Percentiles rank a stretch among this genome's conserved stretches.
Conservation (phyloP, 495 filamentous ascomycete species). For the Xeromyces bisporus region DNA sequence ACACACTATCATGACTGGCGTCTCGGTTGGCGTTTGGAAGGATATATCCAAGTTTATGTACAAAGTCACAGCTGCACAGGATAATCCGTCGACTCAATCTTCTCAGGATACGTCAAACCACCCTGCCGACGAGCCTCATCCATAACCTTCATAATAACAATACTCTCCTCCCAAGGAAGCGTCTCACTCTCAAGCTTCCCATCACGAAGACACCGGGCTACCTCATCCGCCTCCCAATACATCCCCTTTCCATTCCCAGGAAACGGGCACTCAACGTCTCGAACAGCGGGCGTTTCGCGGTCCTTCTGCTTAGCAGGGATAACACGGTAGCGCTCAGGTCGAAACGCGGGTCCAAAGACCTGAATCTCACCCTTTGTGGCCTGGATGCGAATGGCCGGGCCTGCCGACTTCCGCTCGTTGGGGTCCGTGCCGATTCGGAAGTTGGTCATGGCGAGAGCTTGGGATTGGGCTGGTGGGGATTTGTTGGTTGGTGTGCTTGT, state of each 20-base stretch:
- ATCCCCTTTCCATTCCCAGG: constrained; percentile 62
- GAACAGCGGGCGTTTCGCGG: constrained; percentile 15
- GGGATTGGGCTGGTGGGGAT: constrained; percentile 22
- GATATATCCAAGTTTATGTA: no score
- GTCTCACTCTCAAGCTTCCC: constrained; percentile 62
- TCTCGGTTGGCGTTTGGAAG: no score
- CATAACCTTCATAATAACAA: constrained; percentile 89
- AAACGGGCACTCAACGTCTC: constrained; percentile 46
- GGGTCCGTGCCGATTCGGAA: constrained; percentile 53
- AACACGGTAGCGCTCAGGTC: constrained; percentile 48
- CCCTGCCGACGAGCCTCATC: constrained; percentile 70
- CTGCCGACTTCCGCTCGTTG: constrained; percentile 41
- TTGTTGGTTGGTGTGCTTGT: constrained; percentile 33
- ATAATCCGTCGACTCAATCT: constrained; percentile 65
- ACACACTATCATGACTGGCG: no score
- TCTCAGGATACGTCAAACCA: constrained; percentile 60
- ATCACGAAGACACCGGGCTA: constrained; percentile 65
- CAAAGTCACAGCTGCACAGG: constrained; percentile 28
- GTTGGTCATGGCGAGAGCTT: constrained; percentile 65
- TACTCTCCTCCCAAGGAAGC: constrained; percentile 64
- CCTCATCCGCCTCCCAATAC: constrained; percentile 94
- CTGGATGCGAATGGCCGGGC: constrained; percentile 63
- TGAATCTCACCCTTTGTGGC: constrained; percentile 78
- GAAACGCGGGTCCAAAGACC: constrained; percentile 56
- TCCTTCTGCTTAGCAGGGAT: constrained; percentile 25